Evolutionary conservation across 345 rosid species (phyloP), one percentile per base, ranked within the genome.

Genomic region (Aethionema arabicum): DNA sequence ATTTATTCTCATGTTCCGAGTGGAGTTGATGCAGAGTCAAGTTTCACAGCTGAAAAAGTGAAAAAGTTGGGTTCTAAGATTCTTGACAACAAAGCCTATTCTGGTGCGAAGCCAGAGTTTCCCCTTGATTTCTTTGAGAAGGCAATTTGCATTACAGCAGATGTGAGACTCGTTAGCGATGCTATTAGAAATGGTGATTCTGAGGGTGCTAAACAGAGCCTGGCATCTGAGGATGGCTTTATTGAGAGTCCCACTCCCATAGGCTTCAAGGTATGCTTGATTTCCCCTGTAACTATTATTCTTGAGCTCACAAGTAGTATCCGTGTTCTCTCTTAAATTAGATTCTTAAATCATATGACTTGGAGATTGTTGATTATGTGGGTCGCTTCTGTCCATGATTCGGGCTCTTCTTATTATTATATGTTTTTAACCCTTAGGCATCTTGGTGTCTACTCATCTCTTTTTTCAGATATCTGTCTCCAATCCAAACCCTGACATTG

Each of bases 121-220:
- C 92, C 99, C 60, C 88, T 93, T 62, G 99, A 93, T 73, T 93
- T 90, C 77, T 93, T 93, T 74, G 99, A 93, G 84, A 93, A 86
- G 77, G 84, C 99, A 31, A 80, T 87, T 54, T 83, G 90, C 80
- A 85, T 90, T 40, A 87, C 99, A 43, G 76, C 90, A 61, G 97
- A 93, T 79, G 91, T 90, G 72, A 93, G 88, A 77, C 73, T 93
- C 65, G 79, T 90, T 44, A 88, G 97, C 55, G 97, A 93, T 80
- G 97, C 96, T 62, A 77, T 90, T 57, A 83, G 86, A 81, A 93
- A 83, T 73, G 85, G 93, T 59, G 99, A 93, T 78, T 80, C 87
- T 61, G 99, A 93, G 73, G 95, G 84, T 69, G 92, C 92, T 52
- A 93, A 90, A 61, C 96, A 83, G 74, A 87, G 80, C 77, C 80